These are phyloP conservation scores for Beta corolliflora DNA, from an alignment of 179 eudicot species.

Conservation along the genomic window DNA sequence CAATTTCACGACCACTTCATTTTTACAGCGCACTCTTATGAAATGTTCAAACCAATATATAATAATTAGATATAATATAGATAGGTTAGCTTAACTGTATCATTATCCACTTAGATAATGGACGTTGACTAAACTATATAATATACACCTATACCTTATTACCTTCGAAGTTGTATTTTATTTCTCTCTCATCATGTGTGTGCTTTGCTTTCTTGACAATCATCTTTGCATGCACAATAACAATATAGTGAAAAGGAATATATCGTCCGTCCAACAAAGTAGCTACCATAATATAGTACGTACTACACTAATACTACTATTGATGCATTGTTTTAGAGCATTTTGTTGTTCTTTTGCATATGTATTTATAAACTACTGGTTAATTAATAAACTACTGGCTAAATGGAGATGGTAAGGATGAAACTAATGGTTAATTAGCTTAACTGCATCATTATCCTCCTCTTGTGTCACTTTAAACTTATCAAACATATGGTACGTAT, in stretches of 20 bases:
- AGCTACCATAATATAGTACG: too few species aligned
- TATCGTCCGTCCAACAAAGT: constrained; percentile 19
- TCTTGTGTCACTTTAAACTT: too few species aligned
- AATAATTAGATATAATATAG: not conserved
- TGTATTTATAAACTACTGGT: too few species aligned
- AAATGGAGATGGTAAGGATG: too few species aligned
- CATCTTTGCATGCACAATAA: constrained; percentile 20
- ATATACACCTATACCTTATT: not conserved
- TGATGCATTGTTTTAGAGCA: too few species aligned
- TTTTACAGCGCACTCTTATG: constrained; percentile 13
- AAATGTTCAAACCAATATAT: not conserved
- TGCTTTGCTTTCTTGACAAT: constrained; percentile 29
- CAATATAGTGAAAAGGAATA: not conserved
- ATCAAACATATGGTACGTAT: too few species aligned
- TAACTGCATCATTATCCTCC: too few species aligned
- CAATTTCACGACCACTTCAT: not conserved
- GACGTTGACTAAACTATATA: constrained; percentile 4
- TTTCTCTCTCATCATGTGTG: constrained; percentile 2
- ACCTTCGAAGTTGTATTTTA: not conserved
- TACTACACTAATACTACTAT: too few species aligned
- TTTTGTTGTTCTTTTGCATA: too few species aligned
- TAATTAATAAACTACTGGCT: too few species aligned
- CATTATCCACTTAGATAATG: constrained; percentile 28
- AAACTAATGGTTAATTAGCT: too few species aligned
- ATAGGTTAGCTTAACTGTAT: constrained; percentile 27